phyloP scores from a whole-genome alignment of 306 rosid species.

The Crataegus laevigata region DNA sequence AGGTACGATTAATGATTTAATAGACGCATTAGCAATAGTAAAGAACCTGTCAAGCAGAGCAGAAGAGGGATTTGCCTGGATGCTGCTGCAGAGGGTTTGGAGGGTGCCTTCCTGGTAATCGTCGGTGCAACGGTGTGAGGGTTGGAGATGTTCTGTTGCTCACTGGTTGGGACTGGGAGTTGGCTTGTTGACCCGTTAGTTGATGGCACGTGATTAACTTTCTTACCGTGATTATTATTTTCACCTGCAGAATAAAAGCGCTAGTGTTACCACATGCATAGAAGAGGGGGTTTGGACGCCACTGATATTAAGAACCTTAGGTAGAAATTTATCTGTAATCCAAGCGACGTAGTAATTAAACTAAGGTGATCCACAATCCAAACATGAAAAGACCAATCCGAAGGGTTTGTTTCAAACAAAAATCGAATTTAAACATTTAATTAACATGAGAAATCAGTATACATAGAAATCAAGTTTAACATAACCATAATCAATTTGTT shows the following conservation, averaged over 20 bases:
- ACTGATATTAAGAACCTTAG: neutral
- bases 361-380: neutral
- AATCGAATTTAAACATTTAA: neutral
- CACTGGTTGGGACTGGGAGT: constrained; percentile 42
- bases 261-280: neutral
- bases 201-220: constrained; percentile 17
- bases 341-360: neutral
- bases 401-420: neutral
- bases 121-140: constrained; percentile 33
- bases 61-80: neutral
- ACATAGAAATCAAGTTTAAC: neutral
- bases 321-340: neutral
- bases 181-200: constrained; percentile 33
- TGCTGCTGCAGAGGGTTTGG: constrained; percentile 29
- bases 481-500: neutral
- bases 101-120: constrained; percentile 24
- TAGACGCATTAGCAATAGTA: constrained; percentile 1
- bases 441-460: neutral
- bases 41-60: constrained; percentile 11
- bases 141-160: constrained; percentile 38
- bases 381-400: neutral
- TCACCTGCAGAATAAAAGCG: constrained; percentile 36
- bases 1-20: neutral
- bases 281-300: neutral
- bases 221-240: constrained; percentile 17